Conservation (phyloP, 2,329 filamentous ascomycete genomes). For the Fusarium solani-melongenae region DNA sequence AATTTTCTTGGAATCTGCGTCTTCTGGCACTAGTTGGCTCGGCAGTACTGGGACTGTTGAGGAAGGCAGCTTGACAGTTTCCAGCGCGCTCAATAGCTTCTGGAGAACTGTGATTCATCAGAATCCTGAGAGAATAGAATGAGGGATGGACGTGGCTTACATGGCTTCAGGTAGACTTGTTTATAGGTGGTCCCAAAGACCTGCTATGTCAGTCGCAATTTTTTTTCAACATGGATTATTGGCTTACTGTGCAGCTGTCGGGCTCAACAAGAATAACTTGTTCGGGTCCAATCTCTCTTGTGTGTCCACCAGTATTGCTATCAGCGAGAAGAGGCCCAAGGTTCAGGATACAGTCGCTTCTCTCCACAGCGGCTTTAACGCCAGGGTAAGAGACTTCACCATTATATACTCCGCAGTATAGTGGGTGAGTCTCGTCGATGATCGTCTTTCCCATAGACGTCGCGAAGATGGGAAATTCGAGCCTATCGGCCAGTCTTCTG, state of each 20-base stretch:
- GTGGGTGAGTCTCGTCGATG: slow-evolving; percentile 1
- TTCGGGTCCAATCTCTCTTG: slow-evolving; percentile 8
- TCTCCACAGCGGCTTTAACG: slow-evolving; percentile 8
- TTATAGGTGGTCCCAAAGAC: neutral
- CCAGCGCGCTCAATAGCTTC: neutral
- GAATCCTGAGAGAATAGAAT: neutral
- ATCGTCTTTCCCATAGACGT: slow-evolving; percentile 19
- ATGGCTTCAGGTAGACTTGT: slow-evolving; percentile 7
- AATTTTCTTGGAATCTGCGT: neutral
- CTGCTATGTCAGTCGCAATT: neutral
- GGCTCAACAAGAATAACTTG: slow-evolving; percentile 11
- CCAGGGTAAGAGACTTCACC: slow-evolving; percentile 19
- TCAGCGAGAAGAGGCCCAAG: slow-evolving; percentile 14
- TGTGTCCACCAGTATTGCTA: slow-evolving; percentile 19
- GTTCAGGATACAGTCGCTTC: slow-evolving; percentile 18
- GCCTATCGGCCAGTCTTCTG: neutral
- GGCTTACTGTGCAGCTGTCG: neutral
- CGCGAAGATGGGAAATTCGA: slow-evolving; percentile 10
- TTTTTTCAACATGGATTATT: neutral
- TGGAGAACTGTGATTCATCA: neutral
- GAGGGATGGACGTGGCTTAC: neutral
- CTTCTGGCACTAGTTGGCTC: neutral
- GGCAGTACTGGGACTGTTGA: neutral
- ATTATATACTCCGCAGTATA: slow-evolving; percentile 15
- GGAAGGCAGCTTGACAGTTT: neutral